Conservation (phyloP, 2,329 filamentous ascomycete genomes). For the Cladophialophora carrionii region DNA sequence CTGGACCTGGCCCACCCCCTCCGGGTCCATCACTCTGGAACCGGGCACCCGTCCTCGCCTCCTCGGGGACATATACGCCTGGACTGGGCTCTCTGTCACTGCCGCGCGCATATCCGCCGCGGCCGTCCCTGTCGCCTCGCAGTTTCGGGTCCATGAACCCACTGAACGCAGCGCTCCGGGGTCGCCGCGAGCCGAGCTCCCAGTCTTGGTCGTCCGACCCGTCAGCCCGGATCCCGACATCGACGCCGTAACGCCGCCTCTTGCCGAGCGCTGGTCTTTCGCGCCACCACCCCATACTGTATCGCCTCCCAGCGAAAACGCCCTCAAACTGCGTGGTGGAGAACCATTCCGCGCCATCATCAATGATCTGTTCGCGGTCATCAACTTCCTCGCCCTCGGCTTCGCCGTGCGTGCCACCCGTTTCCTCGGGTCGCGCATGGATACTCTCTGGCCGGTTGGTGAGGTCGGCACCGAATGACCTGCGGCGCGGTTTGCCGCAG, state of each 20-base stretch:
- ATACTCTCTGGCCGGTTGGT: slow-evolving; percentile 28
- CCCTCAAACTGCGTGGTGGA: slow-evolving; percentile 25
- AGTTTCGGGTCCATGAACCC: slow-evolving; percentile 26
- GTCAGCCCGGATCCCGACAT: slow-evolving; percentile 33
- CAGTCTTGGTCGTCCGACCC: slow-evolving; percentile 35
- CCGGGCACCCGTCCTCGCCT: neutral
- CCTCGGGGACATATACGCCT: slow-evolving; percentile 4
- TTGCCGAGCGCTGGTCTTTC: slow-evolving; percentile 29
- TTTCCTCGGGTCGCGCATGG: slow-evolving; percentile 30
- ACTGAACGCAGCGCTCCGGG: slow-evolving; percentile 21
- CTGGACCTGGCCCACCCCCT: slow-evolving; percentile 19
- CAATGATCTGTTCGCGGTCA: slow-evolving; percentile 31
- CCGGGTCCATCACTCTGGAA: neutral
- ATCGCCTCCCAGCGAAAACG: slow-evolving; percentile 33
- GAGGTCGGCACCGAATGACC: slow-evolving; percentile 23
- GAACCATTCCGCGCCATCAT: slow-evolving; percentile 36
- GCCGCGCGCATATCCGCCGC: slow-evolving; percentile 28
- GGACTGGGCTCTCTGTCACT: slow-evolving; percentile 2
- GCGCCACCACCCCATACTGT: slow-evolving; percentile 39
- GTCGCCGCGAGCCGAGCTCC: slow-evolving; percentile 30
- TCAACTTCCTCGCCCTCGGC: slow-evolving; percentile 1
- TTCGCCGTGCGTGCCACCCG: slow-evolving; percentile 11
- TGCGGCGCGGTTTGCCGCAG: slow-evolving; percentile 37
- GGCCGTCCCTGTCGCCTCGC: slow-evolving; percentile 26
- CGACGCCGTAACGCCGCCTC: slow-evolving; percentile 35